Base-by-base conservation (phyloP, 2,329 filamentous ascomycete species). In the Sporothrix euskadiensis region DNA sequence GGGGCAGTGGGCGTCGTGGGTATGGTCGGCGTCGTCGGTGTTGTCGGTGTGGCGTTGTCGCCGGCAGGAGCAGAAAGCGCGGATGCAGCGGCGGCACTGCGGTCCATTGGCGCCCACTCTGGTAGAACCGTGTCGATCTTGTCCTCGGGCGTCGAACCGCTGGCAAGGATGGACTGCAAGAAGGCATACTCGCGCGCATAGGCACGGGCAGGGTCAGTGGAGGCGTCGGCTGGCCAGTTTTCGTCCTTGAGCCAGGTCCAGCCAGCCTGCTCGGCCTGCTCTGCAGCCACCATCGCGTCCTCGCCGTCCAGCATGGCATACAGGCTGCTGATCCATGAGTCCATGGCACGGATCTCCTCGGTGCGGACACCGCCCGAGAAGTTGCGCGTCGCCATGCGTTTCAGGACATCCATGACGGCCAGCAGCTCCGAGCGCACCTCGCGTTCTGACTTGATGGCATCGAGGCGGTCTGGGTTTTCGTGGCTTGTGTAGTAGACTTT, bases 401-500 rank as follows among this genome's bases (percentile, higher is more conserved):
- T 97, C 71, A 99, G 84, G 2, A 97, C 91, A 77, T 99, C 96
- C 81, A 99, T 90, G 57, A 97, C 93, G 73, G 89, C 88, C 56
- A 97, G 88, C 9, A 98, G 84, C 78, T 98, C 95, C 69, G 91
- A 87, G 57, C 96, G 90, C 66, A 99, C 91, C 76, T 92, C 88
- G 75, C 91, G 93, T 81, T 99, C 96, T 0, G 93, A 90, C 81
- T 93, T 94, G 82, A 98, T 97, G 39, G 91, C 85, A 79, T 96
- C 93, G 22, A 98, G 85, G 52, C 93, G 90, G 77, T 96, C 91
- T 1, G 94, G 94, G 71, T 94, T 88, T 79, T 97, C 92, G 80
- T 98, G 96, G 4, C 94, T 89, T 0, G 94, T 98, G 82, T 99
- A 98, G 83, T 98, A 99, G 78, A 97, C 91, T 83, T 97, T 97